phyloP scores from a whole-genome alignment of 495 filamentous ascomycete species.

The Apiosordaria backusii region DNA sequence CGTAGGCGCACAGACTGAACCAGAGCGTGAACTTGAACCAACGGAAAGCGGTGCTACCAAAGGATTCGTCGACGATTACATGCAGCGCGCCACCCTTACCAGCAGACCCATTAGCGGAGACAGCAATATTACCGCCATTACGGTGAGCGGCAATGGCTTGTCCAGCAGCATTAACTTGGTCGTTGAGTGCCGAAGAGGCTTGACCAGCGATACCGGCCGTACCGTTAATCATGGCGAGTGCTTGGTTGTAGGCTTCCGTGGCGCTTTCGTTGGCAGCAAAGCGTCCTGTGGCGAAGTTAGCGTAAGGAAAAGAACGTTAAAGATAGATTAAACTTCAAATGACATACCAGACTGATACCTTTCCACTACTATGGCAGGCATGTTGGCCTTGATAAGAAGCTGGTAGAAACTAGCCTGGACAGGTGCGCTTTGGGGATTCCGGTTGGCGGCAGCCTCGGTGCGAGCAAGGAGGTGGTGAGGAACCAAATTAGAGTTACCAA shows the following conservation, averaged over 20 bases:
- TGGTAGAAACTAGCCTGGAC: constrained; percentile 93
- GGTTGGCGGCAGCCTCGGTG: constrained; percentile 82
- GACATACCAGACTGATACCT: constrained; percentile 68
- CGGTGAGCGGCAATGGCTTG: constrained; percentile 80
- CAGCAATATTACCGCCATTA: constrained; percentile 61
- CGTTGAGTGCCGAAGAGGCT: constrained; percentile 29
- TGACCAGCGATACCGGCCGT: constrained; percentile 25
- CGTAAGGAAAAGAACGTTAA: neutral
- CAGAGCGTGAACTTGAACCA: constrained; percentile 83
- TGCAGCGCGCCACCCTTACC: constrained; percentile 76
- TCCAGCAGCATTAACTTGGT: constrained; percentile 61
- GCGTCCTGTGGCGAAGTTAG: constrained; percentile 34
- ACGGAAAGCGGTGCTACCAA: constrained; percentile 73
- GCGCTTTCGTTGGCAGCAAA: constrained; percentile 74
- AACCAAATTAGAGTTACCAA: constrained; percentile 37
- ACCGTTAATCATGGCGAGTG: constrained; percentile 64
- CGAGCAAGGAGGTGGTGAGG: constrained; percentile 49
- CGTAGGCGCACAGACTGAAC: constrained; percentile 71
- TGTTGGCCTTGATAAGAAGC: constrained; percentile 81
- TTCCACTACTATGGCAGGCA: constrained; percentile 88
- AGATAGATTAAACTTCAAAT: too few relatives aligned
- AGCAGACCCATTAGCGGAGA: constrained; percentile 46
- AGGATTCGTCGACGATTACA: constrained; percentile 92
- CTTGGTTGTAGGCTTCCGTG: constrained; percentile 69
- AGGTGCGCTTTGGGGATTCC: constrained; percentile 77